Evolutionary conservation across 2,329 filamentous ascomycete genomes (phyloP), one percentile per base, ranked within the genome.

Genomic region (Fusarium napiforme): DNA sequence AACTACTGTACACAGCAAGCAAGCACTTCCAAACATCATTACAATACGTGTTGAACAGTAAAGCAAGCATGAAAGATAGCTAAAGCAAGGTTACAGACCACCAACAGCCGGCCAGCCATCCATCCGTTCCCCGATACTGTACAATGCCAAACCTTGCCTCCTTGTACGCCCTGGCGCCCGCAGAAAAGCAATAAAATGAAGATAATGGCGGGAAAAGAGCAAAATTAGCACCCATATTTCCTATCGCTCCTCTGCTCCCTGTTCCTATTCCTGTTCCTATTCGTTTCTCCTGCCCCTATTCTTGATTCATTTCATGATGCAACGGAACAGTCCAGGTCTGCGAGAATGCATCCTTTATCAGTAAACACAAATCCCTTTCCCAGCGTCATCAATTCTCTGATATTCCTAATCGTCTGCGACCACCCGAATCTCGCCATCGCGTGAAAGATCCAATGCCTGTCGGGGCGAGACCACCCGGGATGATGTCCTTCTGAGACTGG

Each of bases 351-450:
- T 72, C 72, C 64, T 69, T 72, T 70, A 66, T 64, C 60, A 63
- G 60, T 58, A 60, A 50, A 45, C 36, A 37, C 61, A 69, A 60
- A 59, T 52, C 58, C 37, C 49, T 37, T 28, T 67, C 39, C 60
- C 53, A 47, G 57, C 57, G 18, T 62, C 60, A 26, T 74, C 64
- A 53, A 67, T 60, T 50, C 45, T 60, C 52, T 46, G 39, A 26
- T 47, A 47, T 53, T 49, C 53, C 50, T 56, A 75, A 46, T 72
- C 45, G 9, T 73, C 72, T 52, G 62, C 42, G 60, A 77, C 67
- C 53, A 78, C 73, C 14, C 67, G 62, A 23, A 78, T 78, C 62
- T 78, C 73, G 7, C 59, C 50, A 45, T 64, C 67, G 26, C 75
- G 73, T 21, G 69, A 58, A 34, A 78, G 43, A 21, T 77, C 71